These are phyloP conservation scores for Pseudogymnoascus sp. DNA, from an alignment of 2,329 filamentous ascomycete genomes.

Conservation along the genomic window DNA sequence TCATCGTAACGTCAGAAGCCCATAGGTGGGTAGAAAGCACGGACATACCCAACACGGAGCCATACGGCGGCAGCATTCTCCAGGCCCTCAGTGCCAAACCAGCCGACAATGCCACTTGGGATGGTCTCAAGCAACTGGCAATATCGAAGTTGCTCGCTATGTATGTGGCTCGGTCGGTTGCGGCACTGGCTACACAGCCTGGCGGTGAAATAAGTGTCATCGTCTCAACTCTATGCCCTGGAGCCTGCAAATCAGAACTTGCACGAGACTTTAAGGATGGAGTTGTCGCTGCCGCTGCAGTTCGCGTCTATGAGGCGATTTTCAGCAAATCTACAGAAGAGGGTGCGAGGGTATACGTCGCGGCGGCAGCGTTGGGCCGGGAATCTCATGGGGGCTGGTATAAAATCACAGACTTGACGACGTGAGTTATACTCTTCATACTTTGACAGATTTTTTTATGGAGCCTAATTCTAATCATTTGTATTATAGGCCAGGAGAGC, in stretches of 20 bases:
- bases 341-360: neutral
- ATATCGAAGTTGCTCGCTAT: neutral
- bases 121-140: neutral
- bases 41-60: neutral
- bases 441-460: neutral
- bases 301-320: neutral
- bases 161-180: neutral
- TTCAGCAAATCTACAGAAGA: neutral
- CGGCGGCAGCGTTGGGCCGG: neutral
- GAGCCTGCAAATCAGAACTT: conserved; percentile 13
- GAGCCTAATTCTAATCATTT: neutral
- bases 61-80: conserved; percentile 1
- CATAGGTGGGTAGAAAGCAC: neutral
- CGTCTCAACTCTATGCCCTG: conserved; percentile 13
- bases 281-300: neutral
- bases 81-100: neutral
- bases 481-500: neutral
- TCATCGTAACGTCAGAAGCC: neutral
- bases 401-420: neutral
- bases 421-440: neutral
- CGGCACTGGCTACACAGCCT: neutral
- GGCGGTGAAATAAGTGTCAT: conserved; percentile 8
- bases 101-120: neutral
- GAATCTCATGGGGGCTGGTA: neutral
- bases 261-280: conserved; percentile 9